These are phyloP conservation scores for Penicillium sp. DNA, from an alignment of 2,329 filamentous ascomycete species.

Conservation along the genomic window DNA sequence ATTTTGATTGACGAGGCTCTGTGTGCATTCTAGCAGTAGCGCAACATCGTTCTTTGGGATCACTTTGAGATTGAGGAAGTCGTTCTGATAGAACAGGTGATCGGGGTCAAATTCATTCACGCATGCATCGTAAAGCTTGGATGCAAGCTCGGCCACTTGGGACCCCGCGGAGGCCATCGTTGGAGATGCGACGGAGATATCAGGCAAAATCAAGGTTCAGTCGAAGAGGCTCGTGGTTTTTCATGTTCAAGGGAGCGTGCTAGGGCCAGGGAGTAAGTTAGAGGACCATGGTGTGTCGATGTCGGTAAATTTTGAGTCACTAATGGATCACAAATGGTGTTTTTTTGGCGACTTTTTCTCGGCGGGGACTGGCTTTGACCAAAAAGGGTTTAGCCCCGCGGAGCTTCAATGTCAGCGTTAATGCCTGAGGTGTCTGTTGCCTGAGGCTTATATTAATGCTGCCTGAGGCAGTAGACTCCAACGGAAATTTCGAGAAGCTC, in stretches of 20 bases:
- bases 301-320: constrained; percentile 14
- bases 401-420: constrained; percentile 5
- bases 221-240: constrained; percentile 24
- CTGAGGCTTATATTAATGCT: neutral
- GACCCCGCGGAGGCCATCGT: constrained; percentile 38
- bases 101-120: constrained; percentile 39
- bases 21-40: constrained; percentile 45
- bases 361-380: constrained; percentile 20
- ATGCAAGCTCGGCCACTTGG: constrained; percentile 40
- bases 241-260: constrained; percentile 34
- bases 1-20: constrained; percentile 47
- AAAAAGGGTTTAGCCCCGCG: constrained; percentile 20
- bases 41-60: constrained; percentile 45
- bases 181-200: constrained; percentile 21
- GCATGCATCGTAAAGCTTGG: constrained; percentile 47
- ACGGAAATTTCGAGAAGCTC: constrained; percentile 49
- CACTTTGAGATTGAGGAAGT: constrained; percentile 43
- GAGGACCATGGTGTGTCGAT: constrained; percentile 17
- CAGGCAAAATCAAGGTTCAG: constrained; percentile 30
- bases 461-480: constrained; percentile 26
- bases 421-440: constrained; percentile 7
- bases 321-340: constrained; percentile 18
- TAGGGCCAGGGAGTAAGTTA: constrained; percentile 15
- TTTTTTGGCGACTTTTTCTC: constrained; percentile 33
- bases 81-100: constrained; percentile 48